phyloP scores from a whole-genome alignment of 176 grass and related monocot genomes.

The Bonia amplexicaulis region DNA sequence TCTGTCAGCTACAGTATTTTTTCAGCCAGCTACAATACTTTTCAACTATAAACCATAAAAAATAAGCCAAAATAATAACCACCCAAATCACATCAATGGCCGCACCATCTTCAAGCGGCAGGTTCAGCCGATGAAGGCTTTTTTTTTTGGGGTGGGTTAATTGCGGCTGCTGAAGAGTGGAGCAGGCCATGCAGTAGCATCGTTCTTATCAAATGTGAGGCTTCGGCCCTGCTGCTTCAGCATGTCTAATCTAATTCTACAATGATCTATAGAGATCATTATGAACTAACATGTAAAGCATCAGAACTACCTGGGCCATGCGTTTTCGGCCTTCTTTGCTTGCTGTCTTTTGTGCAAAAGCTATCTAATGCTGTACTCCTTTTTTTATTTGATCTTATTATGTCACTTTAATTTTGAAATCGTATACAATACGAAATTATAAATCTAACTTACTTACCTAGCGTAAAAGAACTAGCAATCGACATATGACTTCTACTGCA shows the following conservation, averaged over 20 bases:
- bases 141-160: background rate
- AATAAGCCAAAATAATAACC: too few species aligned
- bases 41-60: too few species aligned
- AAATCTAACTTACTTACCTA: too few species aligned
- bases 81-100: background rate
- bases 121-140: background rate
- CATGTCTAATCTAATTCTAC: constrained; percentile 9
- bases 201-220: background rate
- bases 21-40: too few species aligned
- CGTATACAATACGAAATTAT: too few species aligned
- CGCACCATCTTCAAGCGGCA: background rate
- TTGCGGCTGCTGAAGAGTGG: background rate
- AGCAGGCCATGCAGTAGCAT: background rate
- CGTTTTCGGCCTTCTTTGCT: background rate
- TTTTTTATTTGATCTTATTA: too few species aligned
- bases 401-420: too few species aligned
- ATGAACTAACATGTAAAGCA: constrained; percentile 2
- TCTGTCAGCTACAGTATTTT: too few species aligned
- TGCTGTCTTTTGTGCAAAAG: background rate
- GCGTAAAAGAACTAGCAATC: too few species aligned
- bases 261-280: background rate
- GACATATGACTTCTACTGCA: too few species aligned
- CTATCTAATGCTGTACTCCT: background rate
- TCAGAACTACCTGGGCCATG: background rate
- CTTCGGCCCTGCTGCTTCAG: background rate